Conservation (phyloP, 129 eudicot species). For the Tanacetum coccineum region DNA sequence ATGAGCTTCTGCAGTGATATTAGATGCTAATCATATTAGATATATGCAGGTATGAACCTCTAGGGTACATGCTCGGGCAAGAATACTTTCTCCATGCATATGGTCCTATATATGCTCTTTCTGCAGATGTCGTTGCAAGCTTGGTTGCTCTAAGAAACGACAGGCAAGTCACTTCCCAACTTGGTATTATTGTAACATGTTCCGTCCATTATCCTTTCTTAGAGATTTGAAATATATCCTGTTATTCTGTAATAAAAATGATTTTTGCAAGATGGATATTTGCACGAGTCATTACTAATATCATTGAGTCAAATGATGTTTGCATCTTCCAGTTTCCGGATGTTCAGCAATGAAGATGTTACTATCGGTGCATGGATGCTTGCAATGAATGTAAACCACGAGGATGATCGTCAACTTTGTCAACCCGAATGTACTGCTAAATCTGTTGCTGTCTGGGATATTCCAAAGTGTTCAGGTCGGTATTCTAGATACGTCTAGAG, state of each 20-base stretch:
- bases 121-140: constrained; percentile 64
- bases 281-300: constrained; percentile 5
- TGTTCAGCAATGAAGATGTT: constrained; percentile 74
- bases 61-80: constrained; percentile 46
- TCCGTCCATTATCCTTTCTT: background rate
- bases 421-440: constrained; percentile 57
- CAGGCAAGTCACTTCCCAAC: constrained; percentile 36
- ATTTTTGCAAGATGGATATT: background rate
- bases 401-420: constrained; percentile 56
- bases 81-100: constrained; percentile 63
- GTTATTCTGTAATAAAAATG: background rate
- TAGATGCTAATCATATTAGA: constrained; percentile 6
- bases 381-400: constrained; percentile 67
- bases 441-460: constrained; percentile 73
- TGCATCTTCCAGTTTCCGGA: constrained; percentile 50
- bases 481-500: background rate
- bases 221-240: background rate
- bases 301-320: background rate
- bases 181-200: background rate
- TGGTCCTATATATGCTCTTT: constrained; percentile 64
- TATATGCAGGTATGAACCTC: constrained; percentile 50
- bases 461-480: constrained; percentile 73
- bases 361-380: constrained; percentile 81
- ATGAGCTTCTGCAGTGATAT: background rate
- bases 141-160: constrained; percentile 51